These are phyloP conservation scores for Zychaea mexicana DNA, from an alignment of 371 early-diverging fungal genomes.

Conservation along the genomic window DNA sequence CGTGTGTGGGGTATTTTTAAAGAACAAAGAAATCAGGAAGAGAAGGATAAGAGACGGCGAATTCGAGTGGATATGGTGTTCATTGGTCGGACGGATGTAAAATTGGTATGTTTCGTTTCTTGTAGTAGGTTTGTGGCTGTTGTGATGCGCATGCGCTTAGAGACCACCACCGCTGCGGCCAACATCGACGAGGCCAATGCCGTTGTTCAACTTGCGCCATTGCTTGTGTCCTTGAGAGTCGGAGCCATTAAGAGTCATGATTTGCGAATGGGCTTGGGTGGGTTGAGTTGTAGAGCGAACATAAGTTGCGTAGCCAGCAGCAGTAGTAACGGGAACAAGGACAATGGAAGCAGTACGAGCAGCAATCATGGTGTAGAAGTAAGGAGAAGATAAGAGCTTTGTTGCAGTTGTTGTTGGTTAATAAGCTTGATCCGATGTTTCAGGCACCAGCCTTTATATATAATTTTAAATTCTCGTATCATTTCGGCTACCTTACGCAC, in stretches of 20 bases:
- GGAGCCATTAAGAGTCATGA: constrained; percentile 32
- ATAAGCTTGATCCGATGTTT: too few relatives aligned
- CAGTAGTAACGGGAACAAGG: constrained; percentile 41
- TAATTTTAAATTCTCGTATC: not conserved
- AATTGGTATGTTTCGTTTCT: not conserved
- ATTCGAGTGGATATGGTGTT: too few relatives aligned
- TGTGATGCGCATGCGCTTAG: constrained; percentile 16
- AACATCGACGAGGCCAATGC: constrained; percentile 48
- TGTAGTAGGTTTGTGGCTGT: not conserved
- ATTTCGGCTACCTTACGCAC: not conserved
- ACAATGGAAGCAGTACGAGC: constrained; percentile 39
- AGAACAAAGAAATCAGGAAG: not conserved
- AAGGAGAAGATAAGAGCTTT: not conserved
- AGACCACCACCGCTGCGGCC: constrained; percentile 51
- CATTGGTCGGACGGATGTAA: too few relatives aligned
- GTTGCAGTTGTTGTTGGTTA: not conserved
- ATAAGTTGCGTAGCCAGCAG: constrained; percentile 46
- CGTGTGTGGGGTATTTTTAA: not conserved
- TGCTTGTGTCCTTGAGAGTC: constrained; percentile 24
- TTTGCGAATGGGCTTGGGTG: constrained; percentile 33
- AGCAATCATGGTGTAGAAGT: constrained; percentile 21
- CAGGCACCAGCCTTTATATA: too few relatives aligned
- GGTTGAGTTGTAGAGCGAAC: constrained; percentile 41
- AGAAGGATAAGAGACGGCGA: too few relatives aligned
- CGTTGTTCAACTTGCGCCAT: constrained; percentile 49